Evolutionary conservation across 2,329 filamentous ascomycete genomes (phyloP), one percentile per base, ranked within the genome.

Genomic region (Neophaeococcomyces mojaviensis): DNA sequence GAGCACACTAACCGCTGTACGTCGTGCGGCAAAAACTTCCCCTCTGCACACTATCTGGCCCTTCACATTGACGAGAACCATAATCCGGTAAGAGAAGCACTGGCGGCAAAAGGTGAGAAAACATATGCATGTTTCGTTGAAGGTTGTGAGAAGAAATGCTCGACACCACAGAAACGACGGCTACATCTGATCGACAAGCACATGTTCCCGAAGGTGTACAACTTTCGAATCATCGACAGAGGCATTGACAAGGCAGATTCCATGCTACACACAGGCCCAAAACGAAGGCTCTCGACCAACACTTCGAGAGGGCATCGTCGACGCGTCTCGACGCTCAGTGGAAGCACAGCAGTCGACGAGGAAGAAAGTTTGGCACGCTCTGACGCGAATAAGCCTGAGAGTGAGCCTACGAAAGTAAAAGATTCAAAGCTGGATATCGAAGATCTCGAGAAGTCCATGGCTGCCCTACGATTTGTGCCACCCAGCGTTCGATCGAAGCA

Each of bases 101-200:
- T 74, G 59, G 78, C 81, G 55, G 88, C 88, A 43, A 78, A 80
- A 56, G 92, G 89, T 35, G 88, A 95, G 61, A 89, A 88, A 59
- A 96, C 85, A 30, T 96, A 84, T 65, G 81, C 79, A 4, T 98
- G 92, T 68, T 94, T 97, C 59, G 81, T 96, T 5, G 85, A 95
- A 60, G 82, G 76, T 39, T 98, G 92, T 64, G 86, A 92, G 49
- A 79, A 85, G 54, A 82, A 88, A 61, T 96, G 89, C 67, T 80
- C 78, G 46, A 88, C 86, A 3, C 81, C 84, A 24, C 81, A 86
- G 59, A 97, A 95, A 66, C 79, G 92, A 36, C 77, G 86, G 28
- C 79, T 87, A 62, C 90, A 98, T 70, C 73, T 95, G 54, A 87
- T 95, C 55, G 89, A 95, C 70, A 96, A 95, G 68, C 92, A 98